Percentiles rank a stretch among this genome's conserved stretches.
Conservation (phyloP, 2,329 filamentous ascomycete species). For the Alternaria consortialis region DNA sequence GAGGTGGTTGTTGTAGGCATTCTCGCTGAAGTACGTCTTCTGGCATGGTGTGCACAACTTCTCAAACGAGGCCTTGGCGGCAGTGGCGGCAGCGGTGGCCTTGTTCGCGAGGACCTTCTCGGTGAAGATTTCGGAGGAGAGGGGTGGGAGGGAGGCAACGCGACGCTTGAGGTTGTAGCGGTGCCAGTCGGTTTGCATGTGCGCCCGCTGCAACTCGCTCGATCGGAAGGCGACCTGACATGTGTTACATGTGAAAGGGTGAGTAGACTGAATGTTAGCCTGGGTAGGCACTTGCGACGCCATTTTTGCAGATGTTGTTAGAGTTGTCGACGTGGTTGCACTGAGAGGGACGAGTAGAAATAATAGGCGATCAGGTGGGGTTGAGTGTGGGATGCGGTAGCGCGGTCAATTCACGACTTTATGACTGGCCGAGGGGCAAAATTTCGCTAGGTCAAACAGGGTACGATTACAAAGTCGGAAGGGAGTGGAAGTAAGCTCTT, state of each 20-base stretch:
- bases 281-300: conserved; percentile 47
- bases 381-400: conserved; percentile 31
- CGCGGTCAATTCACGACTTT: conserved; percentile 21
- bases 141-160: conserved; percentile 87
- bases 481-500: not conserved
- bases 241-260: conserved; percentile 98
- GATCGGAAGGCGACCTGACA: conserved; percentile 97
- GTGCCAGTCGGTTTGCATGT: conserved; percentile 99
- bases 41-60: conserved; percentile 82
- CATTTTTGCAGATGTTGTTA: conserved; percentile 34
- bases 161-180: conserved; percentile 96
- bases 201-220: conserved; percentile 88
- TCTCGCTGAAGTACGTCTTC: conserved; percentile 96
- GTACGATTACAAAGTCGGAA: conserved; percentile 13
- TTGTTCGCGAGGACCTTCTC: conserved; percentile 95
- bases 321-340: conserved; percentile 8
- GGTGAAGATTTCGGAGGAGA: conserved; percentile 90
- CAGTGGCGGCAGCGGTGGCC: conserved; percentile 82
- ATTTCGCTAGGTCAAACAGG: conserved; percentile 8
- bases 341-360: conserved; percentile 17
- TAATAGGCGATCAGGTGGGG: conserved; percentile 37
- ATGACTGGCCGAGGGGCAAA: conserved; percentile 40
- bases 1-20: conserved; percentile 92
- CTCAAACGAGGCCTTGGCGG: conserved; percentile 88
- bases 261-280: conserved; percentile 55